Evolutionary conservation across 2,329 filamentous ascomycete species (phyloP), one percentile per base, ranked within the genome.

Genomic region (Akanthomyces uredinophilus): DNA sequence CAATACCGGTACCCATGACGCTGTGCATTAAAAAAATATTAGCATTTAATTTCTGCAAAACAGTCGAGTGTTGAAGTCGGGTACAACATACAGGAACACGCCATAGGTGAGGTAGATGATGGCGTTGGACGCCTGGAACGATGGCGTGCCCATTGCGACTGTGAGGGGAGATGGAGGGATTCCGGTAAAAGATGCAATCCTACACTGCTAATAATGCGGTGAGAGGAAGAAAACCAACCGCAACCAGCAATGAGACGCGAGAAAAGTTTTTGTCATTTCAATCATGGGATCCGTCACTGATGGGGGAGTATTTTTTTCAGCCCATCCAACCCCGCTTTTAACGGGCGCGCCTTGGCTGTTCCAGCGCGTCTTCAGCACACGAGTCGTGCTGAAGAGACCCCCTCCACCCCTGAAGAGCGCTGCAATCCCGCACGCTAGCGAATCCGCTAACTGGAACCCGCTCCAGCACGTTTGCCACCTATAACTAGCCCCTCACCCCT

Each of bases 101-200:
- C 83, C 88, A 78, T 92, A 93, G 55, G 89, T 91, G 59, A 91
- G 78, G 72, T 93, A 94, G 72, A 95, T 88, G 72, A 94, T 81
- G 80, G 90, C 90, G 79, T 94, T 92, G 37, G 90, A 93, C 71
- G 90, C 90, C 81, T 83, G 78, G 61, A 80, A 85, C 1, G 91
- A 93, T 63, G 89, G 90, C 67, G 87, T 83, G 22, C 89, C 89
- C 91, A 94, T 95, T 62, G 32, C 75, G 64, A 37, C 14, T 22
- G 60, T 29, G 43, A 29, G 14, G 6, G 6, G n/a, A 6, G 14
- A 13, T 27, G n/a, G 13, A 4, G 32, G 49, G 10, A 35, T 5
- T 35, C 32, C 10, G 32, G 32, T 11, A 8, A 11, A 8, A 11
- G 32, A 10, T 5, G 2, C 32, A 2, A 10, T 35, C 10, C 32